Conservation (phyloP, 1,284 basidiomycete species). For the Acaromyces ingoldii region DNA sequence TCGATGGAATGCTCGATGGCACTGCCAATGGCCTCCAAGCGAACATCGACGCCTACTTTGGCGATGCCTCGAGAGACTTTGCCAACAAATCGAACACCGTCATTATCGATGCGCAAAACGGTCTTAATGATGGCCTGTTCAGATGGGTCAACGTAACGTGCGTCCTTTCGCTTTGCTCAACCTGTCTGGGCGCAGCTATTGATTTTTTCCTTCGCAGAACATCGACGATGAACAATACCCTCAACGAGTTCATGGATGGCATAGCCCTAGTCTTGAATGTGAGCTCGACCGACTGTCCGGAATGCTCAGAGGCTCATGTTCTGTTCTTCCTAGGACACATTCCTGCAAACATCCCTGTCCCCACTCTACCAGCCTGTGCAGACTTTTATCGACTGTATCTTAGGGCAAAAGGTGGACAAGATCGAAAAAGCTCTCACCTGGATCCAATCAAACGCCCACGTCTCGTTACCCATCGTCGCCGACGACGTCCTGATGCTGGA, state of each 20-base stretch:
- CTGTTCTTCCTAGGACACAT: constrained; percentile 59
- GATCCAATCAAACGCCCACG: constrained; percentile 76
- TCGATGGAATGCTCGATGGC: background rate
- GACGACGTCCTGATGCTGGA: constrained; percentile 71
- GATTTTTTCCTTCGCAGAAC: background rate
- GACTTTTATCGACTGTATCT: constrained; percentile 60
- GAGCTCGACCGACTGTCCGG: no score
- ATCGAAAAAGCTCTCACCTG: constrained; percentile 85
- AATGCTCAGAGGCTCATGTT: no score
- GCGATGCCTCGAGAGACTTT: constrained; percentile 60
- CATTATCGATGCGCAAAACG: constrained; percentile 64
- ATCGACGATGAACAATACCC: constrained; percentile 65
- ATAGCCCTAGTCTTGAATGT: constrained; percentile 41
- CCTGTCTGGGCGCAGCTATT: no score
- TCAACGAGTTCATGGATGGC: constrained; percentile 56
- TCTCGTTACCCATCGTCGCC: constrained; percentile 71
- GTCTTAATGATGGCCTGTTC: constrained; percentile 69
- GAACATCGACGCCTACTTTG: background rate
- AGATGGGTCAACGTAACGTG: constrained; percentile 85
- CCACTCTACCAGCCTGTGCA: constrained; percentile 29
- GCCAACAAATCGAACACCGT: constrained; percentile 69
- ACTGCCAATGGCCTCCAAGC: background rate
- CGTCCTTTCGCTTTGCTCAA: no score
- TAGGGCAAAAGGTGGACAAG: constrained; percentile 80
- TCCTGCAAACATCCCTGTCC: constrained; percentile 55